Percentiles rank a stretch among this genome's conserved stretches.
These are phyloP conservation scores for Epichloe aotearoae DNA, from an alignment of 2,329 filamentous ascomycete genomes.

Conservation along the genomic window DNA sequence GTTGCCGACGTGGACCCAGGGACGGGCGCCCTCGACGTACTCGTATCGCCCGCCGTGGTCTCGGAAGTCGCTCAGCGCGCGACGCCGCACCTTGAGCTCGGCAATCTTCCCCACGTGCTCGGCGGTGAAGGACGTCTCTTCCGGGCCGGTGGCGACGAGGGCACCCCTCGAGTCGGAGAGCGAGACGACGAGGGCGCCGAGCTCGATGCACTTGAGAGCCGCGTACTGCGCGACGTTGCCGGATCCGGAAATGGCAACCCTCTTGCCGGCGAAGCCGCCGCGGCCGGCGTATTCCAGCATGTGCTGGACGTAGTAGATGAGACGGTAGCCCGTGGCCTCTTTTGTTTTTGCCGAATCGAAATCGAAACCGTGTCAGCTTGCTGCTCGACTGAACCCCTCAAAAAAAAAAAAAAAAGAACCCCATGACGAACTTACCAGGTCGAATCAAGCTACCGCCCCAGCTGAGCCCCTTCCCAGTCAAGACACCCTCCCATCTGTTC, in stretches of 20 bases:
- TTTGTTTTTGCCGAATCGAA: slow-evolving; percentile 9
- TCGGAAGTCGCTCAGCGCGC: slow-evolving; percentile 60
- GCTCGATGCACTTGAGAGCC: slow-evolving; percentile 90
- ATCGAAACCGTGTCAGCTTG: neutral
- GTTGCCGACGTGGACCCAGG: slow-evolving; percentile 80
- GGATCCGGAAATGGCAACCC: slow-evolving; percentile 88
- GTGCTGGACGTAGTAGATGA: slow-evolving; percentile 92
- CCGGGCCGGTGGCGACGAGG: slow-evolving; percentile 58
- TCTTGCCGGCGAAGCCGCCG: slow-evolving; percentile 80
- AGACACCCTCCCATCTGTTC: slow-evolving; percentile 89
- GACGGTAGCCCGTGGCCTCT: slow-evolving; percentile 91
- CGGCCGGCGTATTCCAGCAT: slow-evolving; percentile 88
- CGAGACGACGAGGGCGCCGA: slow-evolving; percentile 83
- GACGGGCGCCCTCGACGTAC: slow-evolving; percentile 77
- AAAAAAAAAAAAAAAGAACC: no score
- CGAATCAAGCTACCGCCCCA: slow-evolving; percentile 94
- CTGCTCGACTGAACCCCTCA: neutral
- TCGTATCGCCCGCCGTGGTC: slow-evolving; percentile 55
- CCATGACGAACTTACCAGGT: slow-evolving; percentile 33
- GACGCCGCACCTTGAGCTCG: slow-evolving; percentile 72
- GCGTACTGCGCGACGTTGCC: slow-evolving; percentile 98
- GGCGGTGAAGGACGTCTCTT: slow-evolving; percentile 51
- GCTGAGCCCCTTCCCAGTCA: slow-evolving; percentile 86
- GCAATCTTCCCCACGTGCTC: slow-evolving; percentile 72
- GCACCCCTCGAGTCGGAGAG: slow-evolving; percentile 86